Evolutionary conservation across 202 grass and related monocot genomes (phyloP), one percentile per base, ranked within the genome.

Genomic region (Dendrocalamus latiflorus): DNA sequence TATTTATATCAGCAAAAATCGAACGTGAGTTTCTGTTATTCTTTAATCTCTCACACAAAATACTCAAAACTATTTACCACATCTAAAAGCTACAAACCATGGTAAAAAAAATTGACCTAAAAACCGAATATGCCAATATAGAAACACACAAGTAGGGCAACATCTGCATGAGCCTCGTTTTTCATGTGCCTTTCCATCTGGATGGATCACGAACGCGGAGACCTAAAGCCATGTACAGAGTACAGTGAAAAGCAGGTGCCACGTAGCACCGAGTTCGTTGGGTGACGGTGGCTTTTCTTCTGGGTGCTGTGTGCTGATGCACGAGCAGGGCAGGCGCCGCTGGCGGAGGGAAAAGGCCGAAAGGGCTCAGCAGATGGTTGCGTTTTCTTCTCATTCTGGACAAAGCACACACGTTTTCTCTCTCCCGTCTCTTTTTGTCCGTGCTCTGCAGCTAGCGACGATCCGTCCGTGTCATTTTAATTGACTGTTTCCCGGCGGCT

Each of bases 351-450:
- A 14, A 83, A 72, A 47, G 26, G 74, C 48, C 80, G 75, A 26
- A 62, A 68, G 33, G 18, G 81, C 25, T 17, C 38, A 4, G 58
- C 44, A 16, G 56, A 10, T 7, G 42, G 51, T 8, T 45, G 75
- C 69, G 81, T 79, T 58, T 30, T 24, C 68, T 83, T 78, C 59
- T 63, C 24, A 11, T 47, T 75, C 70, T 62, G 87, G 81, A 36
- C 54, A 20, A 69, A 6, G 30, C 48, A 3, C 48, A 21, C 24
- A 6, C 48, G 26, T 16, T 2, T 8, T 6, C 45, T 5, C 11
- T 33, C 18, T 15, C 39, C 39, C 15, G 42, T 59, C 22, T 6
- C 38, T 0, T 72, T 56, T 65, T 78, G 57, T 58, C 69, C 21
- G 24, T 1, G 24, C 21, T 26, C 10, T 28, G 24, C 24, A 6